Percentiles rank a stretch among this genome's conserved stretches.
Evolutionary conservation across 352 stramenopile genomes (phyloP).

Genomic region (Pythium monospermum): DNA sequence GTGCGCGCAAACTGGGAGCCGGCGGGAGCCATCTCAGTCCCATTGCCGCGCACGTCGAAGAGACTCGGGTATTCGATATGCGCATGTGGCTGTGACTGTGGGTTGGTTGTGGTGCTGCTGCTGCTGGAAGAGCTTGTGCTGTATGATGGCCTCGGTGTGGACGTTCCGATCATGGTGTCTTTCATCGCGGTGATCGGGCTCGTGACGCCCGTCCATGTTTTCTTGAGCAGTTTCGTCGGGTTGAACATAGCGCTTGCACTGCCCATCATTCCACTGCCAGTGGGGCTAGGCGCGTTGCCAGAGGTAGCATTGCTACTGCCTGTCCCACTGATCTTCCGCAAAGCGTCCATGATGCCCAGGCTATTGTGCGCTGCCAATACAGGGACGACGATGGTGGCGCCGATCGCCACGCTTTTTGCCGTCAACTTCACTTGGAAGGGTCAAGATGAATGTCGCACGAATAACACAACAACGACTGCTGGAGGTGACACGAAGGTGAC

Average conservation of each 20-base stretch:
- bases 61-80: conserved; percentile 65
- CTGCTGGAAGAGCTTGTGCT: conserved; percentile 4
- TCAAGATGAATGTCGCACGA: conserved; percentile 5
- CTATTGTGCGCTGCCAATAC: not conserved
- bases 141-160: conserved; percentile 31
- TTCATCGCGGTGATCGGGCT: conserved; percentile 62
- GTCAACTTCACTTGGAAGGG: conserved; percentile 14
- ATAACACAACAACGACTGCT: conserved; percentile 6
- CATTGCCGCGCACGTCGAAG: conserved; percentile 49
- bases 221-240: conserved; percentile 53
- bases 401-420: too few species aligned
- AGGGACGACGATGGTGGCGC: too few species aligned
- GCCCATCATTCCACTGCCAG: not conserved
- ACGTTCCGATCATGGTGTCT: conserved; percentile 44
- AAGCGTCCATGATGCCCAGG: conserved; percentile 16
- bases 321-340: conserved; percentile 17
- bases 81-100: too few species aligned
- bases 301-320: not conserved
- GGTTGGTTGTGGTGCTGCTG: not conserved
- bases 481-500: conserved; percentile 13
- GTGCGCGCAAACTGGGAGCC: not conserved
- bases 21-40: conserved; percentile 33
- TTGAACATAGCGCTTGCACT: conserved; percentile 46
- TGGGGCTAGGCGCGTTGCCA: not conserved
- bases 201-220: conserved; percentile 56